Evolutionary conservation across 495 filamentous ascomycete species (phyloP), one percentile per base, ranked within the genome.

Genomic region (Aspergillus sparsus): DNA sequence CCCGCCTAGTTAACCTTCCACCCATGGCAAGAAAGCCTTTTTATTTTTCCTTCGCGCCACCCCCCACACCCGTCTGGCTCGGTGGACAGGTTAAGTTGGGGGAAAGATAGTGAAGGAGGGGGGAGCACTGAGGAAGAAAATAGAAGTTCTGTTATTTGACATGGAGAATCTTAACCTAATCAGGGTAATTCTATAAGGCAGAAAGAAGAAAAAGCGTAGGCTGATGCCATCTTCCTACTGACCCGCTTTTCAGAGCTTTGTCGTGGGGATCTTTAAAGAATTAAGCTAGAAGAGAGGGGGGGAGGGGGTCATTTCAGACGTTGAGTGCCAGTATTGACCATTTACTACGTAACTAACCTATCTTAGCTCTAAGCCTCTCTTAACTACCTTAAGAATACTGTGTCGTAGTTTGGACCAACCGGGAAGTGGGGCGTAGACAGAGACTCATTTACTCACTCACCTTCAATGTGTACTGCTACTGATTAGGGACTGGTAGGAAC

Each of bases 401-500:
- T n/a, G n/a, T n/a, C 21, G 1, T 56, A 61, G 63, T 57, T 66
- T 60, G 49, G 61, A 56, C 64, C 62, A 65, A 27, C 62, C 62
- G 64, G 64, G 49, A 66, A 63, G 64, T 66, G 64, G 64, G 61
- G 55, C 64, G 53, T 55, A 59, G 47, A 46, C 21, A 27, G 1
- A 27, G 21, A 27, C 21, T 27, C 21, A 27, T 3, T 27, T 27
- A 58, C 50, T 27, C 21, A 27, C 21, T 27, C 21, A 27, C 21
- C 21, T 27, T 3, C 21, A 27, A 27, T 27, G 21, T 27, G 21
- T 3, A 27, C 21, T 27, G 21, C 3, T 27, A 27, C 21, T 35
- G 50, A 49, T 39, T 34, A 37, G 34, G n/a, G 49, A 32, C 7
- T 31, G 11, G 49, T 27, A 18, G 42, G 42, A 46, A 46, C 42